Evolutionary conservation across 179 eudicot species (phyloP).

Genomic region (Silene noctiflora): DNA sequence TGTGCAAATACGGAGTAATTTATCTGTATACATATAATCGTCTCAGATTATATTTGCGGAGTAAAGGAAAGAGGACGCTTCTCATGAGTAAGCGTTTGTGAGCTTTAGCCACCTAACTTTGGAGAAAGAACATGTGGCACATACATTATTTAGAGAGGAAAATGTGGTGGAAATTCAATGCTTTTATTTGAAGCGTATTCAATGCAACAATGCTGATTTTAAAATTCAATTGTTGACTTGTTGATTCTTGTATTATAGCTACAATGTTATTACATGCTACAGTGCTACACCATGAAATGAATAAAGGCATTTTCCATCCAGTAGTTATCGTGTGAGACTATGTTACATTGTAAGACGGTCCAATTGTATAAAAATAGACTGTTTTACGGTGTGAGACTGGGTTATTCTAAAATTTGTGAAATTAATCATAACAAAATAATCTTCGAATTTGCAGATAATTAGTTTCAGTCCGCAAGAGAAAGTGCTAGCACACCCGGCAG

Average conservation of each 20-base stretch:
- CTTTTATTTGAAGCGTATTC: neutral
- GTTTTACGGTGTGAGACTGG: too few relatives aligned
- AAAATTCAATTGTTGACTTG: neutral
- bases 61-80: neutral
- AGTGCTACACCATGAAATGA: too few relatives aligned
- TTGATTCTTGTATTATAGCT: neutral
- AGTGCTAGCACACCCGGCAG: conserved; percentile 52
- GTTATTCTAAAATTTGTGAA: too few relatives aligned
- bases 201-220: neutral
- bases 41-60: too few relatives aligned
- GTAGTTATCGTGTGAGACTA: too few relatives aligned
- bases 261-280: too few relatives aligned
- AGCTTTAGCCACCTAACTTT: neutral
- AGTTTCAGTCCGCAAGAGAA: conserved; percentile 60
- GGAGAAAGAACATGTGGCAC: neutral
- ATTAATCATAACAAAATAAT: too few relatives aligned
- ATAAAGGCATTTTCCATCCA: too few relatives aligned
- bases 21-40: too few relatives aligned
- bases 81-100: neutral
- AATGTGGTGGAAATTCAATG: neutral
- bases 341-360: too few relatives aligned
- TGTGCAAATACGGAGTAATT: too few relatives aligned
- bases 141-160: neutral
- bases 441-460: conserved; percentile 42
- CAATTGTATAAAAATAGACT: too few relatives aligned